These are phyloP conservation scores for Phytopythium boreale DNA, from an alignment of 352 stramenopile species.

Conservation along the genomic window DNA sequence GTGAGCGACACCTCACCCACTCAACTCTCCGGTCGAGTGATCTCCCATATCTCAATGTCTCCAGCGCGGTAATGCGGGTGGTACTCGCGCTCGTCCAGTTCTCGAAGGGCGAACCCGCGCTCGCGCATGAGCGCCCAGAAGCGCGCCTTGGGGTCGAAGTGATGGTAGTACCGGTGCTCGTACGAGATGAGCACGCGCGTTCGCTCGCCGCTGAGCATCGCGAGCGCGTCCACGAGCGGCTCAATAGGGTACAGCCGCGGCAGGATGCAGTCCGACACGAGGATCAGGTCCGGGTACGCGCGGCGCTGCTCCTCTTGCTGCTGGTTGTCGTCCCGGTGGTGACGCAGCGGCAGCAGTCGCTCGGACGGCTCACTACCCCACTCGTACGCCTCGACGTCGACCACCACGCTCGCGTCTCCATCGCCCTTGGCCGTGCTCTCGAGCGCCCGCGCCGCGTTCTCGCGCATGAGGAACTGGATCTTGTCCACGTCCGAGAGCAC, in stretches of 20 bases:
- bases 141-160: conserved; percentile 73
- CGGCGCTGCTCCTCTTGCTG: conserved; percentile 7
- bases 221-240: conserved; percentile 89
- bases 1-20: neutral
- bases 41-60: conserved; percentile 90
- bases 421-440: conserved; percentile 1
- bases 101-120: conserved; percentile 45
- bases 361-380: conserved; percentile 68
- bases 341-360: conserved; percentile 21
- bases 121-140: conserved; percentile 75
- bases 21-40: conserved; percentile 8
- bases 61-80: conserved; percentile 73
- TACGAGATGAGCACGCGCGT: conserved; percentile 83
- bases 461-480: conserved; percentile 86
- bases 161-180: conserved; percentile 80
- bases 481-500: conserved; percentile 90
- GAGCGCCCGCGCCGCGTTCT: conserved; percentile 74
- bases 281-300: conserved; percentile 68
- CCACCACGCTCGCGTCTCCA: conserved; percentile 10
- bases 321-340: neutral
- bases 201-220: conserved; percentile 46
- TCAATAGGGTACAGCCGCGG: conserved; percentile 96
- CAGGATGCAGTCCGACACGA: conserved; percentile 95
- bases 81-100: conserved; percentile 50
- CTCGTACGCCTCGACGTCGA: conserved; percentile 86